Evolutionary conservation across 495 filamentous ascomycete species (phyloP), one percentile per base, ranked within the genome.

Genomic region (Pseudotulostoma volvatum): DNA sequence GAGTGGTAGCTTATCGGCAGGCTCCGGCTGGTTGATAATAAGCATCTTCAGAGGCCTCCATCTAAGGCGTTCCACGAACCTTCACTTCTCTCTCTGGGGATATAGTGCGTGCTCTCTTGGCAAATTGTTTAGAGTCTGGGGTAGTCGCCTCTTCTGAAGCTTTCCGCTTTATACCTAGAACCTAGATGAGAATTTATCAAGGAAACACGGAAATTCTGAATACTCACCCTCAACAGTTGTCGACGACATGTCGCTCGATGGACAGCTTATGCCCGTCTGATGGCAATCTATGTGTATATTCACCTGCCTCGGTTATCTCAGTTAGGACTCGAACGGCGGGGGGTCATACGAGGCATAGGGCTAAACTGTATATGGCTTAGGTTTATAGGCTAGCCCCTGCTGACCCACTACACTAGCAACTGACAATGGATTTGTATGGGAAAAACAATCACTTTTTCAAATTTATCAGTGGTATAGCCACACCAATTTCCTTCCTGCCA

Each of bases 91-190:
- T 57, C 39, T 77, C 72, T 17, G 64, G 61, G 44, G 62, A 51
- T 60, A 70, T 49, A 53, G 71, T 58, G 62, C 73, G 56, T 71
- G 74, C 63, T 77, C 87, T 53, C 61, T 69, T 52, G 72, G 64
- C 53, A 49, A 57, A 54, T 44, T 60, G 54, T 44, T 61, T 56
- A 39, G 61, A 64, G 48, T 67, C 56, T 36, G 72, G 70, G 40
- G 75, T 73, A 49, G 66, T 62, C 18, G 71, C 73, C 49, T 84
- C 76, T 42, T 84, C 76, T 18, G 67, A 71, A 9, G 82, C 83
- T 59, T 87, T 88, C 48, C 84, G 79, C 64, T 92, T 88, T 34
- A 57, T 63, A 50, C 66, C 77, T 79, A n/a, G 52, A 25, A 14
- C 1, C 38, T 38, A n/a, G 4, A 43, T 54, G 23, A 46, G 47